These are phyloP conservation scores for Fusarium sp. DNA, from an alignment of 2,329 filamentous ascomycete genomes.

Conservation along the genomic window DNA sequence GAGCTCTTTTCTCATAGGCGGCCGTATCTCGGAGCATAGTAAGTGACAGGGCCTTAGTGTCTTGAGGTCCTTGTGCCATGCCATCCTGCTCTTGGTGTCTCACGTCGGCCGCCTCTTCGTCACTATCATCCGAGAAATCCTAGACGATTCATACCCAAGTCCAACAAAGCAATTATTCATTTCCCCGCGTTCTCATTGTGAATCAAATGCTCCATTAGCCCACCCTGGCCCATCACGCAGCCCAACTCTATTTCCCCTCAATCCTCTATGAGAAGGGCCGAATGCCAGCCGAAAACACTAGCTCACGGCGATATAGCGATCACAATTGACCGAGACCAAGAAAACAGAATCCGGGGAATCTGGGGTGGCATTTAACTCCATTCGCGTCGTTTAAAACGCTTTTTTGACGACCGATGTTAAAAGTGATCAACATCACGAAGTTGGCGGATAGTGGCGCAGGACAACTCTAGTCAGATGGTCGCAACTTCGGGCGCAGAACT, in stretches of 20 bases:
- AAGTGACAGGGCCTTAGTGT: no score
- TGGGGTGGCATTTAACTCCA: background rate
- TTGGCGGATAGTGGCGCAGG: no score
- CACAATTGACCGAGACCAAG: background rate
- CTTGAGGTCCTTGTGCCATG: no score
- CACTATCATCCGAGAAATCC: no score
- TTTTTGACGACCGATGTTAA: background rate
- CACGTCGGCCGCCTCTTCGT: no score
- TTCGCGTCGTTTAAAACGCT: background rate
- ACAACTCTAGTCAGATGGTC: background rate
- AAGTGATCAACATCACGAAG: background rate
- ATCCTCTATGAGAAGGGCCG: slow-evolving; percentile 24
- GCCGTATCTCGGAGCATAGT: no score
- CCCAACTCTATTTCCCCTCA: slow-evolving; percentile 34
- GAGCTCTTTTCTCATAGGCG: no score
- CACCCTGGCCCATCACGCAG: background rate
- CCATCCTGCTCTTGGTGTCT: no score
- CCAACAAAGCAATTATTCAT: no score
- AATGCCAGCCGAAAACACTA: slow-evolving; percentile 12
- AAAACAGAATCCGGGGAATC: slow-evolving; percentile 13
- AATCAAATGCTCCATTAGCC: background rate
- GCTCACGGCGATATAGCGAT: slow-evolving; percentile 4
- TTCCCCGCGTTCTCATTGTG: background rate
- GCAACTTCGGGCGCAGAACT: no score
- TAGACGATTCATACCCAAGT: no score